Evolutionary conservation across 139 green algal species (phyloP).

Genomic region (Chlamydomonas schloesseri): DNA sequence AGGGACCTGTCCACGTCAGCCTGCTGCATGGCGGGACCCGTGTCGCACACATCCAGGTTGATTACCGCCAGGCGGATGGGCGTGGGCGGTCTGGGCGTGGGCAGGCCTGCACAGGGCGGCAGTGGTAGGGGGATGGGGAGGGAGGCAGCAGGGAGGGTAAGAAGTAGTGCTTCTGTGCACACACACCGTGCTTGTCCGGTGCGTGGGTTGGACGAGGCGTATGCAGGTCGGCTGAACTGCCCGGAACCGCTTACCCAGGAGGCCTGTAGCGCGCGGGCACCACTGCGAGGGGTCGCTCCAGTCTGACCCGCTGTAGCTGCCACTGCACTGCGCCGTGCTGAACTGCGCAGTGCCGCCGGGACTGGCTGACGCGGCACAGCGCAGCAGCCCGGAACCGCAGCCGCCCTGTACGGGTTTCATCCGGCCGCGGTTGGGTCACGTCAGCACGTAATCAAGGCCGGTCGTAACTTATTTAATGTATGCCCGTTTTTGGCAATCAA

Average conservation of each 20-base stretch:
- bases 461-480: too few species aligned
- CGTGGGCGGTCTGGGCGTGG: background rate
- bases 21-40: background rate
- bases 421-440: too few species aligned
- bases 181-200: too few species aligned
- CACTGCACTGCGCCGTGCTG: background rate
- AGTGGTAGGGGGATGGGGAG: background rate
- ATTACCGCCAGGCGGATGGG: background rate
- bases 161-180: too few species aligned
- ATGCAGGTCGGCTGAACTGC: too few species aligned
- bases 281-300: background rate
- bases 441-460: too few species aligned
- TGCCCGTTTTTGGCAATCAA: too few species aligned
- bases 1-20: background rate
- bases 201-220: too few species aligned
- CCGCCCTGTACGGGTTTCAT: too few species aligned
- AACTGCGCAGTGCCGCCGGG: background rate
- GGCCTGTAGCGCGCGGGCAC: background rate
- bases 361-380: background rate
- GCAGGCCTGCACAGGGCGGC: background rate
- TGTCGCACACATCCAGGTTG: background rate
- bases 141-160: background rate
- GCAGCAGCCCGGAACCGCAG: background rate
- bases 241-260: background rate
- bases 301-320: background rate